Conservation (phyloP, 2,329 filamentous ascomycete genomes). For the Sporothrix schenckii region DNA sequence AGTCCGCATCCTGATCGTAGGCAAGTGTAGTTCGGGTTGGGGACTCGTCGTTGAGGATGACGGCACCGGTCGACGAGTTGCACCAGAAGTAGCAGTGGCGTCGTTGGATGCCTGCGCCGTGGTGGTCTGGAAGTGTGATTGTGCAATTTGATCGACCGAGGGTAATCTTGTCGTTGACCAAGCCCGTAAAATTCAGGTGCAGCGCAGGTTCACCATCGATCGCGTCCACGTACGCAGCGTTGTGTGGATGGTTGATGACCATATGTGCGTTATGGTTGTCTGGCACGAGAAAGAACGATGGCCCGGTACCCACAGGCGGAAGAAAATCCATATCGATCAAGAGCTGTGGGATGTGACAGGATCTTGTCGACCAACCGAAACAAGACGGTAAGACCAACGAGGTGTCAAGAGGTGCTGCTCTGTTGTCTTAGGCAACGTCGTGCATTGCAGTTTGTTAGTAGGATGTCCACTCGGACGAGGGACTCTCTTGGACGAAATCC, state of each 20-base stretch:
- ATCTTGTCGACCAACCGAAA: no score
- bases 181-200: slow-evolving; percentile 33
- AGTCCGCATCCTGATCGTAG: slow-evolving; percentile 33
- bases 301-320: not conserved
- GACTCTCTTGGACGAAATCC: not conserved
- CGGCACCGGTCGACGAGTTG: slow-evolving; percentile 38
- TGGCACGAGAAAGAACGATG: slow-evolving; percentile 26
- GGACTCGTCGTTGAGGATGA: slow-evolving; percentile 39
- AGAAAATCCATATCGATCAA: not conserved
- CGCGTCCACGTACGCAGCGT: not conserved
- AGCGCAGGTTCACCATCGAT: slow-evolving; percentile 1
- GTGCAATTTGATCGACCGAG: slow-evolving; percentile 36
- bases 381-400: not conserved
- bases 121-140: slow-evolving; percentile 37
- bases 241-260: not conserved
- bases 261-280: slow-evolving; percentile 8
- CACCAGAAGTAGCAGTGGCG: slow-evolving; percentile 39
- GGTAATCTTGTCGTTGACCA: slow-evolving; percentile 29
- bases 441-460: not conserved
- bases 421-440: not conserved
- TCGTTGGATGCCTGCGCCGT: slow-evolving; percentile 36
- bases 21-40: slow-evolving; percentile 36
- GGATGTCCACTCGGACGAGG: not conserved
- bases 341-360: no score
- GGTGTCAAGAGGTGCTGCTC: not conserved